Conservation (phyloP, 1,139 yeast genomes). For the Taiozyma sp. region DNA sequence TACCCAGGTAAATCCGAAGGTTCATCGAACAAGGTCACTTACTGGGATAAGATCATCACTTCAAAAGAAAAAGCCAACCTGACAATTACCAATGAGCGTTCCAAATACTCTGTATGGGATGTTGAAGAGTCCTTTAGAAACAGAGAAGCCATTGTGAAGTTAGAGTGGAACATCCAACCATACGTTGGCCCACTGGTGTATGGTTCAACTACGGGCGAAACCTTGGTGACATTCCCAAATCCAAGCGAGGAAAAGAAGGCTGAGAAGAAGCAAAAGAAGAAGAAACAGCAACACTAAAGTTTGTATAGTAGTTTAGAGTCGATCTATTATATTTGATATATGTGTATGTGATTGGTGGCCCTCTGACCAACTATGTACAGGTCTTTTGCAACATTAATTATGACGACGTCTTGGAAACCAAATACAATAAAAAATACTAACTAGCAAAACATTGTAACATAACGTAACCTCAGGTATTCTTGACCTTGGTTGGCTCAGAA, state of each 20-base stretch:
- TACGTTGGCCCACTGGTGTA: conserved; percentile 73
- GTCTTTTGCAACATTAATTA: background rate
- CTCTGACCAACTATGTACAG: background rate
- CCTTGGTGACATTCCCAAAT: conserved; percentile 28
- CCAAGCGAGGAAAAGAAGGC: conserved; percentile 13
- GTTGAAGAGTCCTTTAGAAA: conserved; percentile 61
- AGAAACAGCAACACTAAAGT: conserved; percentile 8
- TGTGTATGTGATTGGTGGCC: background rate
- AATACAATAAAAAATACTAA: background rate
- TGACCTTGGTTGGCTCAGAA: background rate
- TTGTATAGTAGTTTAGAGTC: background rate
- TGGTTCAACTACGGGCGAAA: conserved; percentile 52
- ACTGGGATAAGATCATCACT: conserved; percentile 85
- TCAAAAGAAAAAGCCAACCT: conserved; percentile 55
- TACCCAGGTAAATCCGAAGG: conserved; percentile 56
- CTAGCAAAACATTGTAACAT: background rate
- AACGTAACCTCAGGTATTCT: background rate
- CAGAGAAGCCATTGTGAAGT: conserved; percentile 62
- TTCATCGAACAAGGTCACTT: conserved; percentile 63
- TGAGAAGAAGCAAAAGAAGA: conserved; percentile 12
- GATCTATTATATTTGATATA: background rate
- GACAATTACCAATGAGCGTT: conserved; percentile 45
- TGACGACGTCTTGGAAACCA: background rate
- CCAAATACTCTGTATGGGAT: conserved; percentile 90
- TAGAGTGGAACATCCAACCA: conserved; percentile 95